Conservation (phyloP, 1,284 basidiomycete genomes). For the Rhodotorula sp. region DNA sequence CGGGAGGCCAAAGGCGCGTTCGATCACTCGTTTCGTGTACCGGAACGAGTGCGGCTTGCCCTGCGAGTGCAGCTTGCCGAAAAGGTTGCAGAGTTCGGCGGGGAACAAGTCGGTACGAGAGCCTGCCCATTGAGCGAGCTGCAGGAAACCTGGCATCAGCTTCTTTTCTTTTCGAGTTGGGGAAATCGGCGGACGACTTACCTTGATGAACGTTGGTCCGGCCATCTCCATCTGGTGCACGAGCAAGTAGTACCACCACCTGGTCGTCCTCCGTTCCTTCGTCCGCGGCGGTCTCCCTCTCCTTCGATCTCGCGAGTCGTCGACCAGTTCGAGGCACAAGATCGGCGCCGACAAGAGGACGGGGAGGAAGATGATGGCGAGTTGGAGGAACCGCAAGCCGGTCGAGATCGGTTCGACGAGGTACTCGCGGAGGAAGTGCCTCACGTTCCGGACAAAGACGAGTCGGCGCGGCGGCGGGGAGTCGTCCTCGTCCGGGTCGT, state of each 20-base stretch:
- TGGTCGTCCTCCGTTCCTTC: constrained; percentile 62
- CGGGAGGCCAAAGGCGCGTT: constrained; percentile 68
- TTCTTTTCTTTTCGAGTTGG: neutral
- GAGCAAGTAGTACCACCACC: constrained; percentile 91
- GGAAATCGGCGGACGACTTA: constrained; percentile 48
- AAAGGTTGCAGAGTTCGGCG: constrained; percentile 77
- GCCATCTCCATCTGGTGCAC: constrained; percentile 89
- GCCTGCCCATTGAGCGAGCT: constrained; percentile 98
- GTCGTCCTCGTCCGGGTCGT: constrained; percentile 1
- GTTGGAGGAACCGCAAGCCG: constrained; percentile 75
- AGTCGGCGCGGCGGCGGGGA: neutral
- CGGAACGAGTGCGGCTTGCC: constrained; percentile 77
- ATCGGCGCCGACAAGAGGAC: constrained; percentile 83
- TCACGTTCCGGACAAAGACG: constrained; percentile 10
- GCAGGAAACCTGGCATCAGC: constrained; percentile 6
- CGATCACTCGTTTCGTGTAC: constrained; percentile 81
- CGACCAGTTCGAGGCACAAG: constrained; percentile 64
- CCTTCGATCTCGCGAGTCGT: constrained; percentile 48
- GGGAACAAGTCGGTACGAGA: constrained; percentile 94
- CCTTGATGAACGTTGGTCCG: constrained; percentile 97
- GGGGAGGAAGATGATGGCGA: constrained; percentile 81
- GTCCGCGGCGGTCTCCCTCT: constrained; percentile 42
- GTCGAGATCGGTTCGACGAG: constrained; percentile 87
- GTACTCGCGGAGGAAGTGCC: constrained; percentile 44
- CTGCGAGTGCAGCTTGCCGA: constrained; percentile 86